A percentile compares a stretch with the other conserved stretches of the same genome.
phyloP scores from a whole-genome alignment of 352 stramenopile genomes.

The Globisporangium yorkense region DNA sequence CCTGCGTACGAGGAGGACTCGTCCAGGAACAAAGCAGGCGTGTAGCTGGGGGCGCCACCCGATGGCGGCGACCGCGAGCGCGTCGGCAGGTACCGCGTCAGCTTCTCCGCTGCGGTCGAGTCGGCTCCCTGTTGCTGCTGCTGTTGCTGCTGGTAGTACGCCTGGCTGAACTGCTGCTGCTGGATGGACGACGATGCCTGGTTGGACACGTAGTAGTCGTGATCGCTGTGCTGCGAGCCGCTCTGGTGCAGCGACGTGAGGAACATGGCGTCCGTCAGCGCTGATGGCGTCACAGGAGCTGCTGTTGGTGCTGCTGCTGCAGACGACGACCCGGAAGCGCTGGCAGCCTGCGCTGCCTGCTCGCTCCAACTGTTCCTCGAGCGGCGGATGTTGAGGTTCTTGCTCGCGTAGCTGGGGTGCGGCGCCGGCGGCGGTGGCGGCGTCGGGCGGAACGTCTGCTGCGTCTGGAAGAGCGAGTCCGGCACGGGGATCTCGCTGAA shows the following conservation, averaged over 20 bases:
- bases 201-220: slow-evolving; percentile 7
- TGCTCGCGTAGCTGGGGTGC: slow-evolving; percentile 16
- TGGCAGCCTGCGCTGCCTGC: neutral
- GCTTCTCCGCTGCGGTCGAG: slow-evolving; percentile 14
- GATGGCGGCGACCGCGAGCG: neutral
- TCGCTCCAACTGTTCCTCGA: slow-evolving; percentile 5
- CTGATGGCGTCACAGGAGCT: slow-evolving; percentile 11
- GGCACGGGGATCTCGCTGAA: slow-evolving; percentile 46
- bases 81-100: slow-evolving; percentile 31
- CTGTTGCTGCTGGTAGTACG: slow-evolving; percentile 2
- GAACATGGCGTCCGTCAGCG: slow-evolving; percentile 36
- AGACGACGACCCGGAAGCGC: neutral
- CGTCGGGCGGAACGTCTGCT: slow-evolving; percentile 19
- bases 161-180: neutral
- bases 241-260: slow-evolving; percentile 41
- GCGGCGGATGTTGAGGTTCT: slow-evolving; percentile 6
- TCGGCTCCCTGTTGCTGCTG: slow-evolving; percentile 3
- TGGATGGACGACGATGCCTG: neutral
- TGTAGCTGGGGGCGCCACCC: neutral
- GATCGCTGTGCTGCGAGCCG: neutral
- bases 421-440: slow-evolving; percentile 7
- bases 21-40: slow-evolving; percentile 16
- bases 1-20: slow-evolving; percentile 7
- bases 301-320: slow-evolving; percentile 13
- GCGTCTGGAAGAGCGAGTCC: slow-evolving; percentile 41